These are phyloP conservation scores for Zalaria sp. DNA, from an alignment of 2,329 filamentous ascomycete genomes.

Conservation along the genomic window DNA sequence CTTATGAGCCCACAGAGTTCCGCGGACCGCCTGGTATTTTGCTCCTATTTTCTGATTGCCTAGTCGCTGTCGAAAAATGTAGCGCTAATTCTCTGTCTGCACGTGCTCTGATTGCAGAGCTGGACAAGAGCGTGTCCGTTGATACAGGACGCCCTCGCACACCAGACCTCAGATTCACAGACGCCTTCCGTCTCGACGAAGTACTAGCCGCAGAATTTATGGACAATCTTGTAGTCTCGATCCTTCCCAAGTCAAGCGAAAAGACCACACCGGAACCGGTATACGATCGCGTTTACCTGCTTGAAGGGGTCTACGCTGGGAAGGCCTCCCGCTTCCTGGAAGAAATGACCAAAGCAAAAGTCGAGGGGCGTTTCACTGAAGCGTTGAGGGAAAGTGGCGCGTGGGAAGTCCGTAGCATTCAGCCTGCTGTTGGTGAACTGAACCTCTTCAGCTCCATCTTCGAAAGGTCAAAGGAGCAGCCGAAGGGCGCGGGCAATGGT, in stretches of 20 bases:
- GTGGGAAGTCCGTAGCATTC: conserved; percentile 65
- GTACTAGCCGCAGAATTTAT: conserved; percentile 5
- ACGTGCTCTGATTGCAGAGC: conserved; percentile 65
- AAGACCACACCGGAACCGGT: not conserved
- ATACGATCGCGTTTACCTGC: conserved; percentile 38
- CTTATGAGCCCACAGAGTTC: conserved; percentile 40
- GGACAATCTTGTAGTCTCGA: conserved; percentile 4
- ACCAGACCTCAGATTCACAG: conserved; percentile 55
- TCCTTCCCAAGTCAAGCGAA: not conserved
- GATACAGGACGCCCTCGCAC: conserved; percentile 26
- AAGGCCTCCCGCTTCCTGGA: conserved; percentile 66
- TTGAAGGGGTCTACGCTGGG: conserved; percentile 64
- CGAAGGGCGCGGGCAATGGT: conserved; percentile 50
- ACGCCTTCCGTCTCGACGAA: conserved; percentile 4
- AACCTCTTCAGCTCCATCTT: conserved; percentile 53
- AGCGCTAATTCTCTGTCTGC: conserved; percentile 50
- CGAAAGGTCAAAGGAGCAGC: conserved; percentile 50
- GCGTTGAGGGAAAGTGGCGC: conserved; percentile 64
- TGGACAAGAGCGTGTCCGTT: conserved; percentile 60
- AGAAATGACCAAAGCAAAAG: conserved; percentile 71
- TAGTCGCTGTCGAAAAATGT: conserved; percentile 64
- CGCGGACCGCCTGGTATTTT: conserved; percentile 50
- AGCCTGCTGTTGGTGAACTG: conserved; percentile 42
- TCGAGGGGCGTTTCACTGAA: conserved; percentile 76
- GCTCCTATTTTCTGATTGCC: conserved; percentile 68